Base-by-base conservation (phyloP, 2,329 filamentous ascomycete genomes). In the Nectriaceae sp. region DNA sequence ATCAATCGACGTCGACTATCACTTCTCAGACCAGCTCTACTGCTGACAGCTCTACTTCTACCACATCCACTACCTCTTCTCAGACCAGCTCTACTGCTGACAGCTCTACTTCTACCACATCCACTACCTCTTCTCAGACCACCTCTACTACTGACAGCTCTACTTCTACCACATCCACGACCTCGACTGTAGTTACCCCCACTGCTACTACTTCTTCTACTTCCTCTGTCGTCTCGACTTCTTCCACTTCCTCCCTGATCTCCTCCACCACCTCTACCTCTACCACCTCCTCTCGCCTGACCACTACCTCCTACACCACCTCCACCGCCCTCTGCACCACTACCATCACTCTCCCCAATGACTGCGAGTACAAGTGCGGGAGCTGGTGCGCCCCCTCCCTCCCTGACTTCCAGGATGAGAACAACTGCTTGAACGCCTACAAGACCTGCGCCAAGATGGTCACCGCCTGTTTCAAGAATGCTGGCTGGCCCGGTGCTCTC, bases 331-430 rank as follows among this genome's bases (percentile, higher is more conserved):
- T 77, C 44, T 82, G 79, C 65, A 78, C 74, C 10, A 66, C 71
- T 40, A 79, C 75, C 20, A 63, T 68, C 20, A 69, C 72, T 11
- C 62, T 72, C 20, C 73, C 76, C 10, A 65, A 75, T 40, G 69
- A 65, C 22, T 82, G 79, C 64, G 79, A 82, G 61, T 82, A 79
- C 65, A 68, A 74, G 54, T 76, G 75, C 54, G 80, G 79, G 40
- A 74, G 71, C 51, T 83, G 79, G 78, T 81, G 77, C 60, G 73
- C 72, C 31, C 70, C 69, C 39, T 70, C 76, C 13, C 62, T 82
- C 11, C 78, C 78, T 20, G 66, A 74, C 55, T 83, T 74, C 66
- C 61, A 63, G 35, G 69, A 79, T 59, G 53, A 67, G 47, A 52
- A 60, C 36, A 63, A 65, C 39, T 83, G 79, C 63, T 58, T 65